Base-by-base conservation (phyloP, 1,284 basidiomycete species). In the Cystobasidiaceae sp. region DNA sequence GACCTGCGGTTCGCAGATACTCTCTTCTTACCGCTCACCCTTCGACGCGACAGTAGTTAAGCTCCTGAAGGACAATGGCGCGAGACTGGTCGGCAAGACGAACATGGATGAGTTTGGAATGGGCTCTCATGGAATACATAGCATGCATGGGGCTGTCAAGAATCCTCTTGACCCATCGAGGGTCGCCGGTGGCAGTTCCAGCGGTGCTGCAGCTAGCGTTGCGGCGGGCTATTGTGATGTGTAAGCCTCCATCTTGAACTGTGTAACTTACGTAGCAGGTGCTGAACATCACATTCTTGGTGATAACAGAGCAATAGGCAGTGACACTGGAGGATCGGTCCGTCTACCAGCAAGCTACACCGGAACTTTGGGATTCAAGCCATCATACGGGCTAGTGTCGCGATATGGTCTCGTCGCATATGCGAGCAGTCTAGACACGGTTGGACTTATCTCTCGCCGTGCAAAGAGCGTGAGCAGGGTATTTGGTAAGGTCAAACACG, bases 21-120 rank as follows among this genome's bases (percentile, higher is more conserved):
- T 96, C 19, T 9, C 68, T 88, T 87, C 83, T 23, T 97, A 89
- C 72, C 75, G 73, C 0, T 85, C 93, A 0, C 90, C 91, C 0
- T 93, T 88, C 73, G 88, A 93, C 74, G 92, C 94, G 50, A 92
- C 91, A 0, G 88, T 88, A 4, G 89, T 97, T 0, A 69, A 78
- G 1, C 77, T 85, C 1, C 78, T 98, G 0, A 79, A 81, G 0
- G 69, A 78, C 0, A 81, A 83, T 0, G 93, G 91, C 1, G 91
- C 87, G 0, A 76, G 82, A 8, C 83, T 97, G 13, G 74, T 87
- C 0, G 93, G 91, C 2, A 94, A 94, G 78, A 88, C 93, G 0
- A 97, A 97, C 75, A 93, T 92, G 77, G 94, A 98, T 75, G 94
- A 97, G 76, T 98, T 98, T 77, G 93, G 93, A 0, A 98, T 98